Evolutionary conservation across 2,329 filamentous ascomycete species (phyloP).

Genomic region (Ophiocordyceps robertsii): DNA sequence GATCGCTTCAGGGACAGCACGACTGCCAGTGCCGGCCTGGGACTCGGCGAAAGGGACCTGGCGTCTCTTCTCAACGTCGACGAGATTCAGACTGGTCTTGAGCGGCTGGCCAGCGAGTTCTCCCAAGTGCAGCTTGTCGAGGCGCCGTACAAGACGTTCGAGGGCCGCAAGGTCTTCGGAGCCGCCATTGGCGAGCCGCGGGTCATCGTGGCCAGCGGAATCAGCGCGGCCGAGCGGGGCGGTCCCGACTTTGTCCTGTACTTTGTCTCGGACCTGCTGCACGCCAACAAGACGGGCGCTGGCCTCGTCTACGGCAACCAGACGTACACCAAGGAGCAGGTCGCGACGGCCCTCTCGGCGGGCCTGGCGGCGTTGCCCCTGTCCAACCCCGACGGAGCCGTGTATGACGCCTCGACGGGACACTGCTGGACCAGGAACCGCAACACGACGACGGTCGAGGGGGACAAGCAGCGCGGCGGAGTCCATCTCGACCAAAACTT

Average conservation of each 20-base stretch:
- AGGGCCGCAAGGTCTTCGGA: neutral
- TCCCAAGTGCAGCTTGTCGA: neutral
- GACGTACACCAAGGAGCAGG: neutral
- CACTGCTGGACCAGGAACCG: neutral
- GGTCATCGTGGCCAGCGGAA: neutral
- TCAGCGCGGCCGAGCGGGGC: neutral
- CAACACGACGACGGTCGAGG: neutral
- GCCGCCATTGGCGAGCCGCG: neutral
- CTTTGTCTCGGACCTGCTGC: neutral
- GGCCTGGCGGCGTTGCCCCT: neutral
- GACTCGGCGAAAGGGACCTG: neutral
- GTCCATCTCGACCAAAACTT: neutral
- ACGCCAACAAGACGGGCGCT: neutral
- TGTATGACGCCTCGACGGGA: neutral
- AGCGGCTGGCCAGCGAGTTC: neutral
- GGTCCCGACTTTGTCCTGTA: neutral
- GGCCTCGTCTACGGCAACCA: neutral
- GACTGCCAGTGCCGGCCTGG: neutral
- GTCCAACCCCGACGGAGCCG: neutral
- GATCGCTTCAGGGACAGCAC: neutral
- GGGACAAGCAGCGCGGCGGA: neutral
- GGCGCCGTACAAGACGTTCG: neutral
- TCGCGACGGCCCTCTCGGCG: neutral
- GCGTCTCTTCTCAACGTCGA: neutral
- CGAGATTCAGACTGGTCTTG: neutral